Base-by-base conservation (phyloP, 2,329 filamentous ascomycete species). In the Penicillium sp. region DNA sequence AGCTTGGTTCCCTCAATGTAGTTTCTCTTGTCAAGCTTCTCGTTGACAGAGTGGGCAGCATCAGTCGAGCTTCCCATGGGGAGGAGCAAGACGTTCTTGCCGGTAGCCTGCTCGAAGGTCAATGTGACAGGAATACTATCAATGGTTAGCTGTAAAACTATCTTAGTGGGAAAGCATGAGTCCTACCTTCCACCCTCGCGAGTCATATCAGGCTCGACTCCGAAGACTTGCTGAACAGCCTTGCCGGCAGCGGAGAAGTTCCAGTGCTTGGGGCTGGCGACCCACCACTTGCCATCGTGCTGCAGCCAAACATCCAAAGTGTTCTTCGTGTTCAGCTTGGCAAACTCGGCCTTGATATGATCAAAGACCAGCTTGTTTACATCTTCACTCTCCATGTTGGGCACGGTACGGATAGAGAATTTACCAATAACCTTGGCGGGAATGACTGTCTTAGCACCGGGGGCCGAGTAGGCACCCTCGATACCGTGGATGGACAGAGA, bases 1-100 rank as follows among this genome's bases (percentile, higher is more conserved):
- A 99, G 79, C 85, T 99, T 99, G 68, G 90, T 97, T 48, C 94
- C 94, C 81, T 99, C 92, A 70, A 99, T 96, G 76, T 99, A 99
- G 79, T 99, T 99, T 72, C 85, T 86, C 84, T 90, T 92, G 76
- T 99, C 94, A 57, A 99, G 82, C 84, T 96, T 97, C 85, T 97
- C 94, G 75, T 99, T 99, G 78, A 97, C 95, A 34, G 91, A 96
- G 79, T 99, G 94, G 8, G 94, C 94, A 41, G 90, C 92, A 74
- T 97, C 94, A 1, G 93, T 99, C 43, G 90, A 95, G 81, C 90
- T 96, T 45, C 94, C 94, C 94, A 99, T 97, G 33, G 94, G 94
- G 65, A 99, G 79, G 64, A 99, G 81, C 56, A 99, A 80, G 41
- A 97, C 93, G 71, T 97, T 99, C 87, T 99, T 99, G 71, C 92